Evolutionary conservation across 495 filamentous ascomycete species (phyloP), one percentile per base, ranked within the genome.

Genomic region (Penicillium bialowiezense): DNA sequence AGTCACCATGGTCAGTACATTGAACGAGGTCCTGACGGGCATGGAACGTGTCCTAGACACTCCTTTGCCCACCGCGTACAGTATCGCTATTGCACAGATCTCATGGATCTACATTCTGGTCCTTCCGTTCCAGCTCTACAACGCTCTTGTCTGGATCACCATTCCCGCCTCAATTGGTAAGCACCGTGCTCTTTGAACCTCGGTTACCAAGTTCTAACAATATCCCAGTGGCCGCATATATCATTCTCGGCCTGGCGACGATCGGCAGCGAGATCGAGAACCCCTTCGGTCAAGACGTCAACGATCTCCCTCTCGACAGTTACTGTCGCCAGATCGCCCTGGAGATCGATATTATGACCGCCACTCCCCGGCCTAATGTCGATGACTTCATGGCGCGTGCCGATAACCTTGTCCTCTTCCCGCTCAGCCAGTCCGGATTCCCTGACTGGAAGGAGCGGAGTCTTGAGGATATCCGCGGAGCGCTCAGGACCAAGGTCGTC

Each of bases 221-320:
- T 9, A 19, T 10, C 5, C 6, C 13, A 73, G 70, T 83, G n/a
- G 86, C 88, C 14, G 87, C 89, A 5, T 95, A 96, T 63, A 93
- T 95, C 52, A 92, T 96, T 61, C 79, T 96, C 50, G 90, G 87
- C n/a, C 83, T 96, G 48, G 84, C 88, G 33, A 83, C 88, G 59
- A 90, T 91, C 55, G 88, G 90, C 18, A 81, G 83, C 55, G 88
- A 95, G 68, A 86, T 96, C 55, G 90, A 96, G 64, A 90, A 95
- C 63, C 90, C 89, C 7, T 95, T 96, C 66, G 89, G 90, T 20
- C 71, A 82, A 42, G 90, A 95, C 62, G 88, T 90, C 51, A 95
- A 95, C 60, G 90, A 96, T 62, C 74, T 96, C 12, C 87, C 87
- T 7, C 77, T 95, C 0, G 88, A 91, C 63, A 70, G 71, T 1